Percentiles rank a stretch among this genome's conserved stretches.
Evolutionary conservation across 2,329 filamentous ascomycete species (phyloP).

Genomic region (Aureobasidium leucospermi): DNA sequence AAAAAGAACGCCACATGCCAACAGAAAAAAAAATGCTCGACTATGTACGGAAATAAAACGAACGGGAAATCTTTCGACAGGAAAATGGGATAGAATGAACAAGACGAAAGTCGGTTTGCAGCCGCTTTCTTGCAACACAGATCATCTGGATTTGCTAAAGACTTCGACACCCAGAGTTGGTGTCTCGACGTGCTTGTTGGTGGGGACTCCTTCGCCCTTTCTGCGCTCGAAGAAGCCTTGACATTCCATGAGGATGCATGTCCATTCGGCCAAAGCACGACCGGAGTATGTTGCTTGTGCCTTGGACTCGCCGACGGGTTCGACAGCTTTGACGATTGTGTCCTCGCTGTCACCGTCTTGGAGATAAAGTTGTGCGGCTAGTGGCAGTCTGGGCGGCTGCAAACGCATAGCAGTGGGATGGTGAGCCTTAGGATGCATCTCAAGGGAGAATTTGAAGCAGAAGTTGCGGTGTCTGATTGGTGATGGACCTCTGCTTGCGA

Average conservation of each 20-base stretch:
- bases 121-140: too few relatives aligned
- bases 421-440: constrained; percentile 51
- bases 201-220: constrained; percentile 63
- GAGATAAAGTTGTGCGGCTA: constrained; percentile 60
- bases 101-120: too few relatives aligned
- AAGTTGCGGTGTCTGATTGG: constrained; percentile 46
- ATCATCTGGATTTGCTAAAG: constrained; percentile 42
- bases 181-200: constrained; percentile 62
- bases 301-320: constrained; percentile 31
- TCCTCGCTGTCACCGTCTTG: constrained; percentile 25
- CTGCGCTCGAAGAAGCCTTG: constrained; percentile 75
- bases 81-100: too few relatives aligned
- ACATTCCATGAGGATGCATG: constrained; percentile 65
- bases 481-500: neutral
- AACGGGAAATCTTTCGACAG: too few relatives aligned
- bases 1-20: too few relatives aligned
- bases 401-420: constrained; percentile 56
- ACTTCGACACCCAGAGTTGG: constrained; percentile 58
- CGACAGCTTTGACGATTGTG: constrained; percentile 20
- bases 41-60: too few relatives aligned
- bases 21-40: too few relatives aligned
- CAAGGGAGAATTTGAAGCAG: constrained; percentile 68
- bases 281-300: constrained; percentile 55
- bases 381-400: constrained; percentile 60
- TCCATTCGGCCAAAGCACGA: constrained; percentile 71